Base-by-base conservation (phyloP, 164 flowering plant species). In the Stephania yunnanensis region DNA sequence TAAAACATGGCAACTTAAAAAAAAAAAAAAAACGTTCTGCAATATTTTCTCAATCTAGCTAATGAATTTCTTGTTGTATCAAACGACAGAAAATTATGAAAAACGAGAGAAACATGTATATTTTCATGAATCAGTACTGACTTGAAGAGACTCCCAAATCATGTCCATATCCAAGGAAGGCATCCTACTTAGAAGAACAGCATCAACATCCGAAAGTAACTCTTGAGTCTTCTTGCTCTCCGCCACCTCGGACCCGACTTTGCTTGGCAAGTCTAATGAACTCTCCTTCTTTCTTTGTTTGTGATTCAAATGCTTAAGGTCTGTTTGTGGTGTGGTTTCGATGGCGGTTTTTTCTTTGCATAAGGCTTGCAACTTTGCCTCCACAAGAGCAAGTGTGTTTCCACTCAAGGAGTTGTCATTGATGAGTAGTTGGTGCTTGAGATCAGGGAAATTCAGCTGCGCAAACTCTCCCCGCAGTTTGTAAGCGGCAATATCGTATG, bases 401-500 rank as follows among this genome's bases (percentile, higher is more conserved):
- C 83, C 84, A 48, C 80, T 80, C 52, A 79, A 63, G 68, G 87
- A 80, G 80, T 82, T 88, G 13, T 83, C 79, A 80, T 86, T 86
- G 2, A 92, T 36, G 42, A 36, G 42, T 36, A 36, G 80, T 50
- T 86, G 89, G 70, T 92, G 90, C 82, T 92, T 94, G n/a, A 80
- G 85, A 66, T 92, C 85, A 29, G 97, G 98, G 78, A 94, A 94
- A 71, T 94, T 94, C 84, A 94, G 69, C 48, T 91, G 94, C 0
- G 97, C 98, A 45, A 77, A 85, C 20, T 94, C 98, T 66, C 98
- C 98, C 58, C 97, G 84, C 17, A 94, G 81, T 76, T 86, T 86
- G 78, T 89, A 94, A 1, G 98, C 98, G 0, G 98, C 98, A 1
- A 95, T 89, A 73, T 94, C 98, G 29, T 94, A 94, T 1, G 98